Base-by-base conservation (phyloP, 495 filamentous ascomycete species). In the Daldinia loculata region DNA sequence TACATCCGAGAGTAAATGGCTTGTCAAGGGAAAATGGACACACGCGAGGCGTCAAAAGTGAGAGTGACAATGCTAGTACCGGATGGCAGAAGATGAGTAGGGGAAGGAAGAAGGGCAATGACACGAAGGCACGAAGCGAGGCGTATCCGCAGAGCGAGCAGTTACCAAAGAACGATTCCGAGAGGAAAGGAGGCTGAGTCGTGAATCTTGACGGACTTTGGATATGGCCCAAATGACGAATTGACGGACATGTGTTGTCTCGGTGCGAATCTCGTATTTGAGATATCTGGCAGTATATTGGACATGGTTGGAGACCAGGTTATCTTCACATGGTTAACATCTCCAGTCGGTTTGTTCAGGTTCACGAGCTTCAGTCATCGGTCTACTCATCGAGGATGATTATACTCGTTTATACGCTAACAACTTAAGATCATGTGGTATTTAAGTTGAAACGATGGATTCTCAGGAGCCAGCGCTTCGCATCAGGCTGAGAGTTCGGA, bases 151-250 rank as follows among this genome's bases (percentile, higher is more conserved):
- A 81, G 22, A 78, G 80, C 65, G 85, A 88, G 74, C 80, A 82
- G 74, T 71, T 77, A 26, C 84, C 85, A 6, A 85, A 80, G 66
- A 81, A 84, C 27, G 82, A 84, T 11, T 77, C 80, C 15, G 80
- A 88, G 38, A 83, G 85, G 51, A 87, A 86, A 58, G 85, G 85
- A 2, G 85, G 85, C 32, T 88, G 76, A 81, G 32, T 56, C 27
- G 14, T 11, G 7, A 61, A 57, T 48, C 63, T 66, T 43, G 34
- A 59, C 55, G 14, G 50, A 64, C 65, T 69, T 75, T 75, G 75
- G 70, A 75, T 75, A 74, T 56, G 34, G 56, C 63, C 26, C 59
- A 32, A 50, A 60, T 56, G 57, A 56, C 61, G 39, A 66, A 19
- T 50, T 58, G 30, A 45, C 48, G 32, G 41, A 43, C 62, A 53